Evolutionary conservation across 768 basidiomycete species (phyloP).

Genomic region (Porpolomopsis calyptriformis): DNA sequence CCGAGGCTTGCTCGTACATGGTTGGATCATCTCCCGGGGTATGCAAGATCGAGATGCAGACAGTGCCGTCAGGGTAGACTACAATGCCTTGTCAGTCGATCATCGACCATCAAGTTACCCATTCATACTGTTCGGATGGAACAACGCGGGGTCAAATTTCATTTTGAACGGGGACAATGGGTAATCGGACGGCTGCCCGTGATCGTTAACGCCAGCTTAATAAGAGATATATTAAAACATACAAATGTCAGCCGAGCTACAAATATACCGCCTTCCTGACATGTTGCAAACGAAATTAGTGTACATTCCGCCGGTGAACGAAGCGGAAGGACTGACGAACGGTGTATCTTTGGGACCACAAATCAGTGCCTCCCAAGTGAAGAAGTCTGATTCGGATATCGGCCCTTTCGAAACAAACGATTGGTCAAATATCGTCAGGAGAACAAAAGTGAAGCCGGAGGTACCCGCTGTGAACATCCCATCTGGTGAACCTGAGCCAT

Average conservation of each 20-base stretch:
- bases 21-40: conserved; percentile 86
- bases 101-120: conserved; percentile 17
- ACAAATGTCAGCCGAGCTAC: conserved; percentile 88
- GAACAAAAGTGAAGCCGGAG: conserved; percentile 8
- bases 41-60: conserved; percentile 97
- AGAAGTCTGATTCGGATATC: conserved; percentile 85
- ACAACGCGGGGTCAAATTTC: conserved; percentile 94
- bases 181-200: conserved; percentile 73
- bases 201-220: conserved; percentile 2
- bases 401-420: conserved; percentile 43
- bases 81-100: conserved; percentile 5
- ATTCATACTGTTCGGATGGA: conserved; percentile 86
- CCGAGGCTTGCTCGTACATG: conserved; percentile 85
- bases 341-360: conserved; percentile 91
- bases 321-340: conserved; percentile 48
- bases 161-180: conserved; percentile 98
- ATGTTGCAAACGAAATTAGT: neutral
- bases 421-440: conserved; percentile 3
- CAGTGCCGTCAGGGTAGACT: conserved; percentile 95
- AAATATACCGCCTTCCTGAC: conserved; percentile 90
- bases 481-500: conserved; percentile 63
- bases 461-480: conserved; percentile 92
- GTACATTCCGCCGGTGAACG: neutral
- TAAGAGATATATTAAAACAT: conserved; percentile 24
- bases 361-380: conserved; percentile 93